A percentile compares a stretch with the other conserved stretches of the same genome.
These are phyloP conservation scores for Ganoderma multipileum DNA, from an alignment of 1,284 basidiomycete genomes.

Conservation along the genomic window DNA sequence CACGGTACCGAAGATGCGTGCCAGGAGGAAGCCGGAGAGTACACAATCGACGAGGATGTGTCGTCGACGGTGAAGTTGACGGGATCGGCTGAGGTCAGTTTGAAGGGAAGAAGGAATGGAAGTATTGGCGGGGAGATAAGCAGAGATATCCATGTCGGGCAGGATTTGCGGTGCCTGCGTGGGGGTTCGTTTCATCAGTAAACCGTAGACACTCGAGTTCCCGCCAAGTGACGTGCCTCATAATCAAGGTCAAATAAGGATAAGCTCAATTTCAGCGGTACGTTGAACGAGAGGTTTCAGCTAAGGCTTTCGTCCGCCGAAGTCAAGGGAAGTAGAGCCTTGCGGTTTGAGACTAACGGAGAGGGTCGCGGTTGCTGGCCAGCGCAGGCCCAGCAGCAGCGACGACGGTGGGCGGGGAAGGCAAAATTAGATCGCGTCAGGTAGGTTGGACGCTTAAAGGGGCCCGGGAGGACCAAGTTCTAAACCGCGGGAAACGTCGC, in stretches of 20 bases:
- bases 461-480: conserved; percentile 1
- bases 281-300: not conserved
- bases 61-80: conserved; percentile 55
- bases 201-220: not conserved
- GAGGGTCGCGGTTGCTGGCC: not conserved
- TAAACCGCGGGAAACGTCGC: conserved; percentile 7
- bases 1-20: conserved; percentile 43
- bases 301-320: not conserved
- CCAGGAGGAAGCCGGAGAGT: conserved; percentile 50
- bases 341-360: not conserved
- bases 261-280: not conserved
- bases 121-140: conserved; percentile 13
- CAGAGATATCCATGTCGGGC: conserved; percentile 17
- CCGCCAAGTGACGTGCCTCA: conserved; percentile 11
- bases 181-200: conserved; percentile 4
- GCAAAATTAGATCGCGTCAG: conserved; percentile 15
- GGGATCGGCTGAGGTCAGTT: conserved; percentile 21
- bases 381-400: not conserved
- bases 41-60: conserved; percentile 48
- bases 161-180: conserved; percentile 10
- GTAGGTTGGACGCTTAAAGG: conserved; percentile 22
- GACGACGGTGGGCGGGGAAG: conserved; percentile 9
- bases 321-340: not conserved
- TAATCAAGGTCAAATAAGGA: conserved; percentile 11
- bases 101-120: conserved; percentile 13